Conservation (phyloP, 2,329 filamentous ascomycete species). For the Xylariaceae sp. region DNA sequence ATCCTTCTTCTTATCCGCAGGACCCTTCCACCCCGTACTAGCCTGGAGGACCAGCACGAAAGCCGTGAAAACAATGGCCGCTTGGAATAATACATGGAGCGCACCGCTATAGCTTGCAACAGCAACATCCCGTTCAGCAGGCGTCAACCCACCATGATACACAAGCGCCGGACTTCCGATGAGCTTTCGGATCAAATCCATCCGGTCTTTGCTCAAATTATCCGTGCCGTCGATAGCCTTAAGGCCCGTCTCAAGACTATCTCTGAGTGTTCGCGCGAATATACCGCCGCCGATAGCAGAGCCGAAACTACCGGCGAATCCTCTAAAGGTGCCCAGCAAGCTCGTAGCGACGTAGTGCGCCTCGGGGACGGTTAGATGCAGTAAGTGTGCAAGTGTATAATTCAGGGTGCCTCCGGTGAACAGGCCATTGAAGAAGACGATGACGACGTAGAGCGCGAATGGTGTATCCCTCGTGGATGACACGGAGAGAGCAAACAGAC, state of each 20-base stretch:
- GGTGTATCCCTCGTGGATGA: conserved; percentile 51
- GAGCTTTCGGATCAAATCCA: conserved; percentile 44
- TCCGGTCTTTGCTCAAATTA: conserved; percentile 26
- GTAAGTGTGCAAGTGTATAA: conserved; percentile 75
- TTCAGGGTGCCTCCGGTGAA: conserved; percentile 70
- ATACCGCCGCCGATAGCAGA: conserved; percentile 74
- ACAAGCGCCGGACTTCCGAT: conserved; percentile 50
- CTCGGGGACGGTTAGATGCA: conserved; percentile 64
- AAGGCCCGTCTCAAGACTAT: conserved; percentile 56
- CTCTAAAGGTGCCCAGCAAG: conserved; percentile 73
- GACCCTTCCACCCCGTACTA: conserved; percentile 47
- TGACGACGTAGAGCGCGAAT: conserved; percentile 50
- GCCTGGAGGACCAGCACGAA: conserved; percentile 46
- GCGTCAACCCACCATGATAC: conserved; percentile 38
- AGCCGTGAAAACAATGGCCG: conserved; percentile 42
- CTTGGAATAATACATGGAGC: conserved; percentile 43
- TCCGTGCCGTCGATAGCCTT: conserved; percentile 39
- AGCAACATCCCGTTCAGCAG: conserved; percentile 42
- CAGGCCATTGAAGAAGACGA: conserved; percentile 68
- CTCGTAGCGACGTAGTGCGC: conserved; percentile 74
- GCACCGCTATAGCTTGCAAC: conserved; percentile 46
- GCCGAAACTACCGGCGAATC: conserved; percentile 77
- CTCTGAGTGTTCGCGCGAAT: conserved; percentile 60
- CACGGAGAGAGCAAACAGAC: conserved; percentile 53
- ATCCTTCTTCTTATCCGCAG: conserved; percentile 48